Conservation (phyloP, 306 rosid genomes). For the Gillenia trifoliata region DNA sequence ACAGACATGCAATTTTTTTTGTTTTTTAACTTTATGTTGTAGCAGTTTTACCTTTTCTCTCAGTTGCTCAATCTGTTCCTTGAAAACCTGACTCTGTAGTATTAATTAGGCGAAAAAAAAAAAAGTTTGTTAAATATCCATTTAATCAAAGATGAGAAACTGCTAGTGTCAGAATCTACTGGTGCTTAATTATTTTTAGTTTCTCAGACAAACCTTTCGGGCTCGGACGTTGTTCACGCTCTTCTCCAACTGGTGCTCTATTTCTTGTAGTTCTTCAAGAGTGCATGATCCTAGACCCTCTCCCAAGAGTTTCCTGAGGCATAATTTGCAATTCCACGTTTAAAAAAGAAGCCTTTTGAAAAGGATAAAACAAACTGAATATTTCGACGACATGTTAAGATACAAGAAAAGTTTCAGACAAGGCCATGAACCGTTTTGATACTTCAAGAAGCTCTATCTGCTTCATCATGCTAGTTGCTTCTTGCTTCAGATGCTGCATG, state of each 20-base stretch:
- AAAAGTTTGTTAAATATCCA: background rate
- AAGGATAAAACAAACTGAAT: background rate
- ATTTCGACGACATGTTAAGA: background rate
- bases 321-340: slow-evolving; percentile 9
- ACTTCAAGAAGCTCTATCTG: slow-evolving; percentile 68
- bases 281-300: slow-evolving; percentile 57
- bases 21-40: background rate
- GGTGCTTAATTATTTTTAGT: background rate
- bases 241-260: slow-evolving; percentile 65
- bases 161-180: background rate
- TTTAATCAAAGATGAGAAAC: background rate
- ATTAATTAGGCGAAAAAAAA: background rate
- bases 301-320: slow-evolving; percentile 61
- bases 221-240: slow-evolving; percentile 51
- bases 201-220: slow-evolving; percentile 49
- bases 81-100: slow-evolving; percentile 57
- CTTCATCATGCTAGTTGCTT: slow-evolving; percentile 56
- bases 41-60: slow-evolving; percentile 55
- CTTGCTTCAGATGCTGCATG: slow-evolving; percentile 62
- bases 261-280: slow-evolving; percentile 55
- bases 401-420: slow-evolving; percentile 4
- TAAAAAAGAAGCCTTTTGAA: background rate
- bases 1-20: background rate
- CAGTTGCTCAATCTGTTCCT: slow-evolving; percentile 48
- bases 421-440: slow-evolving; percentile 51